These are phyloP conservation scores for Acorus calamus DNA, from an alignment of 106 monocot genomes.

Conservation along the genomic window DNA sequence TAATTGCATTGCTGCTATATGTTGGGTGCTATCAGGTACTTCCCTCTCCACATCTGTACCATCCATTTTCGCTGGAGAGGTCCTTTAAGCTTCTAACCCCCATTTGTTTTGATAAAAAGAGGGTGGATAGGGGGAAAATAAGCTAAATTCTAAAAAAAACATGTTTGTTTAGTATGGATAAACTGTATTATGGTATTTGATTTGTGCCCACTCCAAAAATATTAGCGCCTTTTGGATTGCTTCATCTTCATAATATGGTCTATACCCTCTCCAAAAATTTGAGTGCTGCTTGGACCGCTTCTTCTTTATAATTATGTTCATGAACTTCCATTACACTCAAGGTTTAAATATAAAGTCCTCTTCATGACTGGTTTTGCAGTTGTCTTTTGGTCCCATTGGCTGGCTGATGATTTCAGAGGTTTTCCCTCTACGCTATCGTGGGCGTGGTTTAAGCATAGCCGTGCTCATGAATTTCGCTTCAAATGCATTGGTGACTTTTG, in stretches of 20 bases:
- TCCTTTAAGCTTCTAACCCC: neutral
- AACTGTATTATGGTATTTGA: too few species aligned
- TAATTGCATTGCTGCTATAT: slow-evolving; percentile 67
- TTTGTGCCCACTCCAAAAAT: too few species aligned
- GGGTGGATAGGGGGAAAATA: neutral
- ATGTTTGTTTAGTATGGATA: too few species aligned
- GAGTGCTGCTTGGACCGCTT: too few species aligned
- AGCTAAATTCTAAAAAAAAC: too few species aligned
- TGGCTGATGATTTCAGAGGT: slow-evolving; percentile 99
- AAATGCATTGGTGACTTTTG: slow-evolving; percentile 94
- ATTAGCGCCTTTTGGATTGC: too few species aligned
- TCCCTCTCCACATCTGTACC: too few species aligned
- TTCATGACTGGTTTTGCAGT: slow-evolving; percentile 39
- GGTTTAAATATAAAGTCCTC: neutral
- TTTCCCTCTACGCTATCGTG: slow-evolving; percentile 79
- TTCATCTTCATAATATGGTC: too few species aligned
- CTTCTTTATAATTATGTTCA: neutral
- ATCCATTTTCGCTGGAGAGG: too few species aligned
- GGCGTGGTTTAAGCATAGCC: slow-evolving; percentile 80
- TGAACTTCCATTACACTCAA: neutral
- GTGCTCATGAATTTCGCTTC: slow-evolving; percentile 87
- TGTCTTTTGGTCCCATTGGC: slow-evolving; percentile 97
- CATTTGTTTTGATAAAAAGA: neutral
- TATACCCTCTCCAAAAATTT: too few species aligned
- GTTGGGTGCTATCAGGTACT: slow-evolving; percentile 93